A percentile compares a stretch with the other conserved stretches of the same genome.
These are phyloP conservation scores for Mycena pura DNA, from an alignment of 768 basidiomycete species.

Conservation along the genomic window DNA sequence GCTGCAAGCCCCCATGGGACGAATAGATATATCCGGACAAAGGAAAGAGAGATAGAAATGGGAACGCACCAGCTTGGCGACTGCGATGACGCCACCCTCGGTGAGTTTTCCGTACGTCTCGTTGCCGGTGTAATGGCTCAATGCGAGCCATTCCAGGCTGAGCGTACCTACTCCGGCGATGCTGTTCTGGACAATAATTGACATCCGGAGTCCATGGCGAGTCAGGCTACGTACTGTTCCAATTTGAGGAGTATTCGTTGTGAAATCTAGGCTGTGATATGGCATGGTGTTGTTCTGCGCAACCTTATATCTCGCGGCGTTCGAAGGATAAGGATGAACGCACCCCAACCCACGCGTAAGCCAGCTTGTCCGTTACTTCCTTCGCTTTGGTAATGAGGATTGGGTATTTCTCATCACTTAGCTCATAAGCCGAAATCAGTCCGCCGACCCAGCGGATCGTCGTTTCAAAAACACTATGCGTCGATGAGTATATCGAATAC, in stretches of 20 bases:
- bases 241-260: slow-evolving; percentile 19
- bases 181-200: slow-evolving; percentile 47
- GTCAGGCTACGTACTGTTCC: not conserved
- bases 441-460: slow-evolving; percentile 78
- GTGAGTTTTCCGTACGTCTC: slow-evolving; percentile 65
- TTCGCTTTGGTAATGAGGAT: slow-evolving; percentile 66
- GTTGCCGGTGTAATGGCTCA: slow-evolving; percentile 64
- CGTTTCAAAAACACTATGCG: slow-evolving; percentile 70
- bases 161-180: slow-evolving; percentile 65
- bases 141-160: slow-evolving; percentile 59
- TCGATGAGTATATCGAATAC: slow-evolving; percentile 22
- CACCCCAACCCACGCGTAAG: slow-evolving; percentile 60
- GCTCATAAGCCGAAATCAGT: slow-evolving; percentile 70
- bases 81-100: slow-evolving; percentile 56
- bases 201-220: not conserved
- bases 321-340: not conserved
- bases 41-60: not conserved
- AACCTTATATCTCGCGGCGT: not conserved
- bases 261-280: slow-evolving; percentile 48
- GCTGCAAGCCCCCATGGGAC: too few relatives aligned
- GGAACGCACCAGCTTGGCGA: slow-evolving; percentile 50
- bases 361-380: slow-evolving; percentile 67
- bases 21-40: too few relatives aligned
- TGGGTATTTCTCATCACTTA: slow-evolving; percentile 59
- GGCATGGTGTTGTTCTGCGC: slow-evolving; percentile 49